These are phyloP conservation scores for Harringtonia lauricola DNA, from an alignment of 2,329 filamentous ascomycete species.

Conservation along the genomic window DNA sequence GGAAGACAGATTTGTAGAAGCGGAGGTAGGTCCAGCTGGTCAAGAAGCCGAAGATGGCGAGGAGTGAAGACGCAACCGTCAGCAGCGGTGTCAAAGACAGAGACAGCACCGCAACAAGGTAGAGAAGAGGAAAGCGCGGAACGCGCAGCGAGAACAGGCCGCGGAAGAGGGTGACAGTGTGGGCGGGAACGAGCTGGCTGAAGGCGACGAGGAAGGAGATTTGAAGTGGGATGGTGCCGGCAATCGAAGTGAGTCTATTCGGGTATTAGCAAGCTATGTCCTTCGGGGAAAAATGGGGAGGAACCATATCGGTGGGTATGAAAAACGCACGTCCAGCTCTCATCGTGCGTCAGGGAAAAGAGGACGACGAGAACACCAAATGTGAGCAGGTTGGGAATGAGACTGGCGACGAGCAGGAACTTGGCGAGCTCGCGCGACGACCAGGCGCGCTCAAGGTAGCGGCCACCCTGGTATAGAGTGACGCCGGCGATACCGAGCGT, in stretches of 20 bases:
- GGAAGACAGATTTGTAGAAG: conserved; percentile 76
- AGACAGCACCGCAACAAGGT: conserved; percentile 63
- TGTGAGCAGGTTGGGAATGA: conserved; percentile 70
- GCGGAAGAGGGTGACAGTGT: conserved; percentile 89
- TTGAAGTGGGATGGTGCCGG: conserved; percentile 80
- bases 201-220: conserved; percentile 93
- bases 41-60: conserved; percentile 72
- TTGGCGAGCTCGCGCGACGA: conserved; percentile 85
- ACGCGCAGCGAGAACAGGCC: conserved; percentile 84
- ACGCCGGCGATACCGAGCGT: conserved; percentile 66
- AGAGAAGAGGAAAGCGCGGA: conserved; percentile 56
- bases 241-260: conserved; percentile 64
- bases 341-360: conserved; percentile 54
- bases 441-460: conserved; percentile 94
- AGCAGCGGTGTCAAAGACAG: conserved; percentile 46
- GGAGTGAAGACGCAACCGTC: conserved; percentile 64
- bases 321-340: conserved; percentile 50
- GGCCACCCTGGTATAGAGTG: conserved; percentile 82
- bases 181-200: conserved; percentile 93
- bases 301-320: too few relatives aligned
- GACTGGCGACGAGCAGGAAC: conserved; percentile 65
- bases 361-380: conserved; percentile 62
- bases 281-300: too few relatives aligned
- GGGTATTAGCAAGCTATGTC: too few relatives aligned
- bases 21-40: conserved; percentile 92